A percentile compares a stretch with the other conserved stretches of the same genome.
phyloP scores from a whole-genome alignment of 2,329 filamentous ascomycete genomes.

The Trichoderma guizhouense region DNA sequence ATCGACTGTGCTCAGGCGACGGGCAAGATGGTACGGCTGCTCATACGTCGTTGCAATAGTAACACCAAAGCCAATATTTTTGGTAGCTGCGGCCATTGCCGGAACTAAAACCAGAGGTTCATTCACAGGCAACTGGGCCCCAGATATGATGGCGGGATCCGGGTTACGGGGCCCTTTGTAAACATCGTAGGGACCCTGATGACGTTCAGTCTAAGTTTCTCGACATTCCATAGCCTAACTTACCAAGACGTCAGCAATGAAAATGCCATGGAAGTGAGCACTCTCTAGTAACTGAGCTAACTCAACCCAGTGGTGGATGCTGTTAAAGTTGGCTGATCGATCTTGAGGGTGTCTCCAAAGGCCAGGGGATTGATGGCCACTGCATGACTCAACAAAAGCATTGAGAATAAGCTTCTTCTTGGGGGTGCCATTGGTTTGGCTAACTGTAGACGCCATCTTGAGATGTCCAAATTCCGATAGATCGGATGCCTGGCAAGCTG shows the following conservation, averaged over 20 bases:
- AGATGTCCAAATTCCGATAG: background rate
- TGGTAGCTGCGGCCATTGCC: slow-evolving; percentile 65
- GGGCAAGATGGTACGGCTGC: slow-evolving; percentile 63
- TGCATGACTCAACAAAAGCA: slow-evolving; percentile 41
- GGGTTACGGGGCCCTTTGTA: slow-evolving; percentile 55
- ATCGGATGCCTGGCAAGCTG: background rate
- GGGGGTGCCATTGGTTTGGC: background rate
- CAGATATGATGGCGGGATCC: slow-evolving; percentile 56
- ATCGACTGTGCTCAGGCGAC: slow-evolving; percentile 63
- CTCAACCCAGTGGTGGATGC: slow-evolving; percentile 57
- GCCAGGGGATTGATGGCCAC: slow-evolving; percentile 45
- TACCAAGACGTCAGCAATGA: slow-evolving; percentile 59
- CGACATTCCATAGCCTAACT: background rate
- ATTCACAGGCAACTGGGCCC: slow-evolving; percentile 69
- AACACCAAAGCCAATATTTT: slow-evolving; percentile 65
- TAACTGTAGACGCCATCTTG: background rate
- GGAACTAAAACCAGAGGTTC: slow-evolving; percentile 60
- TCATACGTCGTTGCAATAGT: slow-evolving; percentile 68
- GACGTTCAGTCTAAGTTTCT: background rate
- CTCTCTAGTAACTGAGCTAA: slow-evolving; percentile 37
- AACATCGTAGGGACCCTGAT: slow-evolving; percentile 61
- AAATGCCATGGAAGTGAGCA: slow-evolving; percentile 63
- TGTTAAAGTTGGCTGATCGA: slow-evolving; percentile 58
- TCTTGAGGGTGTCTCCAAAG: slow-evolving; percentile 62
- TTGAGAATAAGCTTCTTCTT: slow-evolving; percentile 43